Base-by-base conservation (phyloP, 768 basidiomycete species). In the Pleurotus pulmonarius region DNA sequence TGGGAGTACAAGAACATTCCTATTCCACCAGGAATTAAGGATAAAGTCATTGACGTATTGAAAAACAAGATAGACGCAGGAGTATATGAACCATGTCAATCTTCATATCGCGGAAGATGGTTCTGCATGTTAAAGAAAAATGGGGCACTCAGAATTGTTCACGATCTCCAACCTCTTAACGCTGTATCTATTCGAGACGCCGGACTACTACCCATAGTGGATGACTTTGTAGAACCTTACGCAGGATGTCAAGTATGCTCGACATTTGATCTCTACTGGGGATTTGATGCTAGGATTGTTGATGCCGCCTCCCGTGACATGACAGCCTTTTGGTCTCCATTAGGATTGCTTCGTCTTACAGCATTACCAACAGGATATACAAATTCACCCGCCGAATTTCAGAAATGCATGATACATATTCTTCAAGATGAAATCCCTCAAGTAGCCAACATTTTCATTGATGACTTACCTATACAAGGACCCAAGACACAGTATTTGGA, bases 401-500 rank as follows among this genome's bases (percentile, higher is more conserved):
- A 20, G 20, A 20, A 20, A 3, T 20, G 20, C 3, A 20, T 20
- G 20, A 20, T 20, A 20, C 20, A 20, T 20, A 20, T 20, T 3
- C 20, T 20, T 3, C 20, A 20, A 20, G 20, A 20, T 20, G 20
- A 20, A 20, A 20, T 20, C 3, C 20, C 20, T 20, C 20, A 20
- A 20, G 20, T 20, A 20, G 20, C 20, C 20, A 20, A 20, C 20
- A 20, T 20, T 20, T 20, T 20, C 3, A 11, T 34, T 16, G 39
- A 40, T 40, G 39, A 40, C 16, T 16, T 66, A 2, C 61, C 63
- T 1, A 58, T 69, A 18, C 63, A 65, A 56, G 67, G 74, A 12
- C 75, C 70, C 0, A 24, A 41, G 2, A 67, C 74, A 0, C 47
- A 55, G 3, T 78, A 79, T 45, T 66, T 59, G 1, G n/a, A 58